Evolutionary conservation across 2,329 filamentous ascomycete genomes (phyloP).

Genomic region (Chrysosphaeria jannelii): DNA sequence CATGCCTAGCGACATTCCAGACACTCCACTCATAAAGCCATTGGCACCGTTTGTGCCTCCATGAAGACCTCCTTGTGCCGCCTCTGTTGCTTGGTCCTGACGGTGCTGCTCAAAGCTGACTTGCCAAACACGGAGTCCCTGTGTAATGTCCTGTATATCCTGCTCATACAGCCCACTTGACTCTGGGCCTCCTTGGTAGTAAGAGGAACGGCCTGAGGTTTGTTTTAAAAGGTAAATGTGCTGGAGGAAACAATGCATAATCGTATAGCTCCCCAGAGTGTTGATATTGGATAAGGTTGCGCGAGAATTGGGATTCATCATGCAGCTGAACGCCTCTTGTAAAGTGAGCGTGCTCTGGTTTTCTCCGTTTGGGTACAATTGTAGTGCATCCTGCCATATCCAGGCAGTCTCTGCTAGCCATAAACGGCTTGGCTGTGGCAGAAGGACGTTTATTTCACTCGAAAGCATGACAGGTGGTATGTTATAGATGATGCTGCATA

Average conservation of each 20-base stretch:
- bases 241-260: conserved; percentile 42
- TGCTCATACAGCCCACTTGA: conserved; percentile 19
- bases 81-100: conserved; percentile 18
- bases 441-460: conserved; percentile 22
- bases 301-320: conserved; percentile 20
- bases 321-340: conserved; percentile 23
- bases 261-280: conserved; percentile 35
- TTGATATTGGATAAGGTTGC: conserved; percentile 19
- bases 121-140: conserved; percentile 26
- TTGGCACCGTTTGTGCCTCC: neutral
- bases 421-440: conserved; percentile 22
- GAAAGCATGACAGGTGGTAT: conserved; percentile 26
- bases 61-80: conserved; percentile 9
- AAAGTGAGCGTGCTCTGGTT: conserved; percentile 14
- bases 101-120: conserved; percentile 24
- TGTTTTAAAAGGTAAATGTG: conserved; percentile 41
- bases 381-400: conserved; percentile 28
- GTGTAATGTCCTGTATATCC: conserved; percentile 23
- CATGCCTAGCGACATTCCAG: neutral
- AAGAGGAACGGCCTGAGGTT: conserved; percentile 21
- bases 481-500: conserved; percentile 30
- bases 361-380: conserved; percentile 16
- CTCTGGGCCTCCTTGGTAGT: too few relatives aligned
- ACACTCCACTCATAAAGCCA: neutral
- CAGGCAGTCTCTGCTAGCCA: conserved; percentile 26